Evolutionary conservation across 352 stramenopile species (phyloP), one percentile per base, ranked within the genome.

Genomic region (Globisporangium cystogenes): DNA sequence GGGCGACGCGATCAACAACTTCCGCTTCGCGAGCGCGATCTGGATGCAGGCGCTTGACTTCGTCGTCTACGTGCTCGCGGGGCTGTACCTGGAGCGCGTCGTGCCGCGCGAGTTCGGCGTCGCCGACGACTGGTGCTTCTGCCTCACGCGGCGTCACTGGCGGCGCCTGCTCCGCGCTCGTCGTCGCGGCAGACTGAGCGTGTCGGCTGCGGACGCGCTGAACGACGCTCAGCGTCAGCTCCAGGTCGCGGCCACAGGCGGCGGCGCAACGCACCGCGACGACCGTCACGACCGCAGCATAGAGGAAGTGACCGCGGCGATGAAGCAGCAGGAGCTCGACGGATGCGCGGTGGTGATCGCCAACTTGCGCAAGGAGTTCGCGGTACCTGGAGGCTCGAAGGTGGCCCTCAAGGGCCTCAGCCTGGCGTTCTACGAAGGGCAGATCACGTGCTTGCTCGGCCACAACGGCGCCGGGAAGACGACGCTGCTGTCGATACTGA

Each of bases 381-480:
- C 43, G 33, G 77, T 80, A 39, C 83, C 64, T 0, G 75, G 72
- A 15, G 59, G 63, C 4, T 68, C 51, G 10, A 97, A 97, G 53
- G 62, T 88, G n/a, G 95, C 94, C 1, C 90, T 98, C 0, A 67
- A 97, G 24, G 70, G 74, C 8, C 52, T 98, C 4, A 59, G 68
- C 60, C 50, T 98, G 16, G 75, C 73, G 21, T 76, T 99, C 54
- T 98, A 98, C 49, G 75, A 97, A 65, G 90, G 88, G 1, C 90
- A 99, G 60, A 96, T 98, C 59, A 97, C 90, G 14, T 96, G 84
- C 63, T 65, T 99, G 0, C 67, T 99, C 2, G 96, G 96, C 0
- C 95, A 98, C 62, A 99, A 99, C 60, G 95, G 95, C 48, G 90
- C 91, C 4, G 93, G 94, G 8, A 98, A 98, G 67, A 91, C 79